These are phyloP conservation scores for Vickermania spadyakhi DNA, from an alignment of 208 protist genomes.

Conservation along the genomic window DNA sequence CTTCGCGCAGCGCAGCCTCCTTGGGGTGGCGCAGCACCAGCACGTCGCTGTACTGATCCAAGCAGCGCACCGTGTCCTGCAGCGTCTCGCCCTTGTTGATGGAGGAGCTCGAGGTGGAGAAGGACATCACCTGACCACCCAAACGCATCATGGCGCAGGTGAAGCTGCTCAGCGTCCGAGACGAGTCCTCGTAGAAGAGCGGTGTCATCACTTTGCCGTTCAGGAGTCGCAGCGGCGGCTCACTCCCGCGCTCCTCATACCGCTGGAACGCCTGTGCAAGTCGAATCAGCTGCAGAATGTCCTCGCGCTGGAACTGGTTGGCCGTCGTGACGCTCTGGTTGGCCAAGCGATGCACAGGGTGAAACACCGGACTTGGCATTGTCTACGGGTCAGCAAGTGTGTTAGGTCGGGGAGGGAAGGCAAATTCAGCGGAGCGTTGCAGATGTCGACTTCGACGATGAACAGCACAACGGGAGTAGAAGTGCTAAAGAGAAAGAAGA, in stretches of 20 bases:
- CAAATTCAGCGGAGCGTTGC: neutral
- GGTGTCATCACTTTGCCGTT: slow-evolving; percentile 74
- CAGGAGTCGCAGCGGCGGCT: slow-evolving; percentile 31
- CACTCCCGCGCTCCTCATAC: slow-evolving; percentile 31
- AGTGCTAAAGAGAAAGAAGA: neutral
- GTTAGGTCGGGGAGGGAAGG: too few relatives aligned
- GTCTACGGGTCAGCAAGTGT: too few relatives aligned
- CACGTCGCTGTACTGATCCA: slow-evolving; percentile 91
- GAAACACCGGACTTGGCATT: too few relatives aligned
- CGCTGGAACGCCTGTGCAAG: slow-evolving; percentile 40
- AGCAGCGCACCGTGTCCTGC: slow-evolving; percentile 71
- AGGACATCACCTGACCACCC: slow-evolving; percentile 73
- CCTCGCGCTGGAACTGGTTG: slow-evolving; percentile 46
- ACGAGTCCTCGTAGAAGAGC: slow-evolving; percentile 82
- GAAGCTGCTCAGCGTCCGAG: slow-evolving; percentile 72
- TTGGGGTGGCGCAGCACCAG: slow-evolving; percentile 95
- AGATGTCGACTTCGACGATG: too few relatives aligned
- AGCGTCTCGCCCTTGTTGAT: slow-evolving; percentile 84
- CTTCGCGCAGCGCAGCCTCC: slow-evolving; percentile 68
- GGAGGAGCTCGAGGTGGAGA: slow-evolving; percentile 67
- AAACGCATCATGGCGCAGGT: slow-evolving; percentile 76
- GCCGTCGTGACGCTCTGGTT: slow-evolving; percentile 56
- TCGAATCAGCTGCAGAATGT: slow-evolving; percentile 58
- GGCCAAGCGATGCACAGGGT: slow-evolving; percentile 48
- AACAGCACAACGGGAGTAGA: neutral